These are phyloP conservation scores for Exsudoporus frostii DNA, from an alignment of 768 basidiomycete species.

Conservation along the genomic window DNA sequence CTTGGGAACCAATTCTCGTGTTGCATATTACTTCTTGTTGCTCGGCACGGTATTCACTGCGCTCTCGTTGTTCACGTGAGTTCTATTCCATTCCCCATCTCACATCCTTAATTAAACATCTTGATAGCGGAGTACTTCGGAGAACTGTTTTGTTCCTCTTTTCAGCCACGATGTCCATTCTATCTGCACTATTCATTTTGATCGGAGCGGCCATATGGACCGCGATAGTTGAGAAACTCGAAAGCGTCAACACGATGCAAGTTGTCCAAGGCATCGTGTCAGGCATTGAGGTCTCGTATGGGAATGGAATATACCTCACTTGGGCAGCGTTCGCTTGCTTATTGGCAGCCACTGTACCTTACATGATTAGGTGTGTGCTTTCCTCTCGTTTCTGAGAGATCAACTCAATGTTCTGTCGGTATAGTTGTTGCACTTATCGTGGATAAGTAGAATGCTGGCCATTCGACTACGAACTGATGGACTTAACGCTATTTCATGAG, in stretches of 20 bases:
- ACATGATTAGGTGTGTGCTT: constrained; percentile 65
- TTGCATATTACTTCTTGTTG: constrained; percentile 73
- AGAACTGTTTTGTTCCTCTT: constrained; percentile 63
- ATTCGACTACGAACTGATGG: constrained; percentile 19
- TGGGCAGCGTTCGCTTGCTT: constrained; percentile 77
- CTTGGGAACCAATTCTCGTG: constrained; percentile 59
- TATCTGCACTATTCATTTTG: constrained; percentile 60
- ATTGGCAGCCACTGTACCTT: constrained; percentile 64
- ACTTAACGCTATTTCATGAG: constrained; percentile 17
- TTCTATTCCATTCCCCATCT: constrained; percentile 11
- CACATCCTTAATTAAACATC: not conserved
- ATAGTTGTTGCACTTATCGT: constrained; percentile 80
- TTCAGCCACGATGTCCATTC: constrained; percentile 59
- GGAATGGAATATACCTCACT: constrained; percentile 58
- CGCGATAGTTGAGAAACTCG: constrained; percentile 60
- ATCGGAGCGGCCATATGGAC: constrained; percentile 79
- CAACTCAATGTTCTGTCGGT: not conserved
- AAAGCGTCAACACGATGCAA: constrained; percentile 53
- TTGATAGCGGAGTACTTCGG: constrained; percentile 60
- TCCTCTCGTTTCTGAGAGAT: not conserved
- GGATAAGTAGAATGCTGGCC: constrained; percentile 44
- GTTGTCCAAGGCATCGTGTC: constrained; percentile 43
- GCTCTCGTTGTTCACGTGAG: constrained; percentile 66
- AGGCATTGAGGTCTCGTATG: constrained; percentile 62
- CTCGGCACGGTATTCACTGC: constrained; percentile 67